A percentile compares a stretch with the other conserved stretches of the same genome.
Evolutionary conservation across 2,329 filamentous ascomycete species (phyloP).

Genomic region (Gnomoniopsis smithogilvyi): DNA sequence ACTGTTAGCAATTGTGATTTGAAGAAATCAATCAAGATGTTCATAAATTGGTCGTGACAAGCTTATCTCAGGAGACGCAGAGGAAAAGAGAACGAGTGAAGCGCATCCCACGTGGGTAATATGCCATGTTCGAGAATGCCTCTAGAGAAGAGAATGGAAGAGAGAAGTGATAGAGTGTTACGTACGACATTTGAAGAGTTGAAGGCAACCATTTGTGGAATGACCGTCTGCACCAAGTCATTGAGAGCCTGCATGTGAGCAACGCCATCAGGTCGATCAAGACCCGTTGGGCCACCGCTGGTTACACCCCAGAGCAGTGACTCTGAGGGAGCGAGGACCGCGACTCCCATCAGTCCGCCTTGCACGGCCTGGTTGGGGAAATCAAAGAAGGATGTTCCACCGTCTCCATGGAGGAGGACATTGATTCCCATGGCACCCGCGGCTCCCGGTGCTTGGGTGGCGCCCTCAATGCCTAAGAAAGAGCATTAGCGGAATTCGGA

Average conservation of each 20-base stretch:
- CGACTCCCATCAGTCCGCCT: constrained; percentile 48
- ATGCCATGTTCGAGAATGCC: too few relatives aligned
- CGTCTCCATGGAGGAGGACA: constrained; percentile 56
- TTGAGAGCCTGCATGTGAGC: constrained; percentile 54
- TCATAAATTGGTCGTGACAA: too few relatives aligned
- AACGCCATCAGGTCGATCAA: constrained; percentile 52
- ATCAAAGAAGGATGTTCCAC: constrained; percentile 56
- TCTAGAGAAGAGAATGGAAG: too few relatives aligned
- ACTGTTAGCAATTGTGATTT: too few relatives aligned
- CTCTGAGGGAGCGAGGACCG: constrained; percentile 44
- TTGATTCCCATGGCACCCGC: constrained; percentile 46
- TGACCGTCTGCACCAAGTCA: constrained; percentile 44
- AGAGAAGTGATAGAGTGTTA: too few relatives aligned
- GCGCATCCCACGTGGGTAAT: too few relatives aligned
- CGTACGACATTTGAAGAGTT: constrained; percentile 41
- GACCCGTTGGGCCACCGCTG: constrained; percentile 51
- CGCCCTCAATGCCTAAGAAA: constrained; percentile 40
- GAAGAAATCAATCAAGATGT: too few relatives aligned
- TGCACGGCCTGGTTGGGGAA: constrained; percentile 54
- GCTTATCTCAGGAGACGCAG: too few relatives aligned
- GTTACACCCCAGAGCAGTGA: constrained; percentile 58
- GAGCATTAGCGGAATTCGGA: too few relatives aligned
- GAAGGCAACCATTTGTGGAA: constrained; percentile 52
- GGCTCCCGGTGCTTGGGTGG: constrained; percentile 26
- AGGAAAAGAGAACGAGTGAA: too few relatives aligned